Conservation (phyloP, 106 monocot genomes). For the Dendrobium catenatum region DNA sequence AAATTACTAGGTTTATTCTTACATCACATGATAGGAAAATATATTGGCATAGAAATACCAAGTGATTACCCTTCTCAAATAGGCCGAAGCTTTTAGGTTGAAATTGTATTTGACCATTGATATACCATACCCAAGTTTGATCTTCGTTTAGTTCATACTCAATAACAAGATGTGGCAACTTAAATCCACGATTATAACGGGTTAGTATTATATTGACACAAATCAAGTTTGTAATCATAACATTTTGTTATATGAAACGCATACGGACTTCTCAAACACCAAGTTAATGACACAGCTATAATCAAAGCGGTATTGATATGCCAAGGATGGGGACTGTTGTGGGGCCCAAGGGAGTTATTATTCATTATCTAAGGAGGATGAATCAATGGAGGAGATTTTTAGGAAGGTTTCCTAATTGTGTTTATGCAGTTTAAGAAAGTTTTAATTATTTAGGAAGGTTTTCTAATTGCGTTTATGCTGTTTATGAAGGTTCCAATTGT, state of each 20-base stretch:
- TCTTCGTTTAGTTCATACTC: background rate
- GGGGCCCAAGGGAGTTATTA: too few relatives aligned
- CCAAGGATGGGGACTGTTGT: too few relatives aligned
- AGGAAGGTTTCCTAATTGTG: too few relatives aligned
- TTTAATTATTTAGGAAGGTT: too few relatives aligned
- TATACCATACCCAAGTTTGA: background rate
- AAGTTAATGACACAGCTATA: too few relatives aligned
- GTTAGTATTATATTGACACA: background rate
- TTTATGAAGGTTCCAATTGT: too few relatives aligned
- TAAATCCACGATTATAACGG: background rate
- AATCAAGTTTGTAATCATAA: background rate
- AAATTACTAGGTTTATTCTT: background rate
- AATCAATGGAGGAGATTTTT: too few relatives aligned
- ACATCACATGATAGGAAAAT: background rate
- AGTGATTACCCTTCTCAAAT: background rate
- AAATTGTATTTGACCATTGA: background rate
- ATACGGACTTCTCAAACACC: too few relatives aligned
- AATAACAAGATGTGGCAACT: background rate
- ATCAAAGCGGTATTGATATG: background rate
- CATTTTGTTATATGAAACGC: too few relatives aligned
- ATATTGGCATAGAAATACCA: background rate
- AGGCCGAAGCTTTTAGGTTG: background rate
- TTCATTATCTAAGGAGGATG: too few relatives aligned
- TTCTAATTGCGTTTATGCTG: too few relatives aligned
- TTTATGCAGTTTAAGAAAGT: too few relatives aligned